Percentiles rank a stretch among this genome's conserved stretches.
Conservation (phyloP, 1,284 basidiomycete genomes). For the Cerioporus squamosus region DNA sequence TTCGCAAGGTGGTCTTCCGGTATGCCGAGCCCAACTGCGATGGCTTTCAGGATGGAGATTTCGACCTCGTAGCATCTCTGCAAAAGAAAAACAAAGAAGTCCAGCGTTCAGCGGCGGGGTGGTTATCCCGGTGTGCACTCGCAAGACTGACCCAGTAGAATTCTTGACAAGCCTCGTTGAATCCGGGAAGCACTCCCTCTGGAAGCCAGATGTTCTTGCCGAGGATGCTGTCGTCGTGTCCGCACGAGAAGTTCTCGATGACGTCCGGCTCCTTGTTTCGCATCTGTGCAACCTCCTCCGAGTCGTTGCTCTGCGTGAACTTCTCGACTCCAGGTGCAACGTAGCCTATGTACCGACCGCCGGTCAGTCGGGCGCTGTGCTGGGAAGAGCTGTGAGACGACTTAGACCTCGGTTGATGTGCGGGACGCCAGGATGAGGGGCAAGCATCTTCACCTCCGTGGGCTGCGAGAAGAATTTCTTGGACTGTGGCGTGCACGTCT, state of each 20-base stretch:
- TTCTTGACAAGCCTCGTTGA: slow-evolving; percentile 39
- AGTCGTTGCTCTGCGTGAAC: slow-evolving; percentile 43
- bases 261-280: slow-evolving; percentile 45
- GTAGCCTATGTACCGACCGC: too few relatives aligned
- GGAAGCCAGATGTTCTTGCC: slow-evolving; percentile 62
- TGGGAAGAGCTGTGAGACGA: slow-evolving; percentile 44
- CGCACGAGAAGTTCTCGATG: slow-evolving; percentile 59
- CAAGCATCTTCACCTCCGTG: slow-evolving; percentile 52
- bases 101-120: too few relatives aligned
- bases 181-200: slow-evolving; percentile 55
- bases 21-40: slow-evolving; percentile 52
- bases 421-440: slow-evolving; percentile 57
- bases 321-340: slow-evolving; percentile 17
- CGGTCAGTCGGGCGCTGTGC: too few relatives aligned
- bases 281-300: slow-evolving; percentile 38
- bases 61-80: slow-evolving; percentile 45
- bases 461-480: slow-evolving; percentile 54
- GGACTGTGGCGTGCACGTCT: slow-evolving; percentile 37
- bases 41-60: slow-evolving; percentile 45
- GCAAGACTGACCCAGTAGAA: slow-evolving; percentile 41
- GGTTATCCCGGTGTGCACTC: too few relatives aligned
- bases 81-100: neutral
- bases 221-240: slow-evolving; percentile 43
- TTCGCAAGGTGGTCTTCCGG: slow-evolving; percentile 48
- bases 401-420: slow-evolving; percentile 44